These are phyloP conservation scores for Neolentinus lepideus DNA, from an alignment of 1,284 basidiomycete species.

Conservation along the genomic window DNA sequence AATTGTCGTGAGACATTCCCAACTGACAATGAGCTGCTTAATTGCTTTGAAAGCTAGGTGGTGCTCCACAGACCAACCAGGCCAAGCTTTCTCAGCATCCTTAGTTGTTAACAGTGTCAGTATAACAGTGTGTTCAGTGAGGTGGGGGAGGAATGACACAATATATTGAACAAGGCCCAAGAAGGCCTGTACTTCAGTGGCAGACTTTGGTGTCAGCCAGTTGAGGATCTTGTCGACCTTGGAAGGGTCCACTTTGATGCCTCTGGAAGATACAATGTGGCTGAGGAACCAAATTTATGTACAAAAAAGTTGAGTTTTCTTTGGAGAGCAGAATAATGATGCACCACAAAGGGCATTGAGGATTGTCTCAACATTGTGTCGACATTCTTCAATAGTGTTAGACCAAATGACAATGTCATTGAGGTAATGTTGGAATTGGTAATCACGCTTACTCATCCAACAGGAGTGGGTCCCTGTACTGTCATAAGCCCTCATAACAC, in stretches of 20 bases:
- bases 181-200: constrained; percentile 24
- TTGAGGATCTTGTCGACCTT: constrained; percentile 25
- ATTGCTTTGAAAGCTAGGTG: constrained; percentile 29
- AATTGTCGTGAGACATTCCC: constrained; percentile 21
- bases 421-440: no score
- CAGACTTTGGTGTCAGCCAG: constrained; percentile 24
- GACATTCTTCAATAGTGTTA: constrained; percentile 25
- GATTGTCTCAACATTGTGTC: constrained; percentile 19
- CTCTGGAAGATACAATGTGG: constrained; percentile 11
- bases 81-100: constrained; percentile 12
- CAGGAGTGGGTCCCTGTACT: no score
- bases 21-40: constrained; percentile 22
- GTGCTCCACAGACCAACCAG: no score
- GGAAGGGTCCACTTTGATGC: constrained; percentile 17
- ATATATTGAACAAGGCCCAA: constrained; percentile 31
- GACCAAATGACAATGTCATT: constrained; percentile 40
- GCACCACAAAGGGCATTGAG: constrained; percentile 16
- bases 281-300: constrained; percentile 17
- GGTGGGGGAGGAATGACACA: constrained; percentile 23
- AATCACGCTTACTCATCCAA: no score
- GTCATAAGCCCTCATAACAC: no score
- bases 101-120: constrained; percentile 25
- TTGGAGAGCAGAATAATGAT: constrained; percentile 18
- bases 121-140: constrained; percentile 23
- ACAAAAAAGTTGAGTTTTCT: constrained; percentile 20